A percentile compares a stretch with the other conserved stretches of the same genome.
phyloP scores from a whole-genome alignment of 176 grass and related monocot species.

The Oryza glumipatula region DNA sequence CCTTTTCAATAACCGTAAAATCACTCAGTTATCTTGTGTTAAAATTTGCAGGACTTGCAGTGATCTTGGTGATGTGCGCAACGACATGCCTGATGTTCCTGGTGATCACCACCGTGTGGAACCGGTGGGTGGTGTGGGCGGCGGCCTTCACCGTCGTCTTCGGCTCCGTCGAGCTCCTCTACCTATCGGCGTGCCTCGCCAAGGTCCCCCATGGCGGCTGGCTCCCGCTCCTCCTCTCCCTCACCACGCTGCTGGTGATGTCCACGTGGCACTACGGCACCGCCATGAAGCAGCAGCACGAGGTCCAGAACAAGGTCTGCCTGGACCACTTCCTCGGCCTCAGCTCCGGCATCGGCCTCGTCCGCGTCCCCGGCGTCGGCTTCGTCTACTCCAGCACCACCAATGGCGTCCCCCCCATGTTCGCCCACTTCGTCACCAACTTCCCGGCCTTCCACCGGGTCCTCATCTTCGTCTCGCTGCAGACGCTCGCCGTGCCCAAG shows the following conservation, averaged over 20 bases:
- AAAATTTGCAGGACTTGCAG: slow-evolving; percentile 60
- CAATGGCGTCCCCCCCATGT: slow-evolving; percentile 70
- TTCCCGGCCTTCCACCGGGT: slow-evolving; percentile 92
- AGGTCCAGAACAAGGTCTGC: slow-evolving; percentile 83
- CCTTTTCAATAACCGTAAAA: too few species aligned
- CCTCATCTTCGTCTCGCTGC: slow-evolving; percentile 73
- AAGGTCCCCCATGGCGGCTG: slow-evolving; percentile 82
- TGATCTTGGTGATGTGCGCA: slow-evolving; percentile 79
- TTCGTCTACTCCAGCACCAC: slow-evolving; percentile 68
- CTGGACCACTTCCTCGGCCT: slow-evolving; percentile 61
- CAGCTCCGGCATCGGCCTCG: slow-evolving; percentile 69
- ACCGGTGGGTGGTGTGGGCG: slow-evolving; percentile 42
- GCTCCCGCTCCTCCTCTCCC: slow-evolving; percentile 72
- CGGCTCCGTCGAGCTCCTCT: slow-evolving; percentile 73
- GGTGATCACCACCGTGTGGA: slow-evolving; percentile 81
- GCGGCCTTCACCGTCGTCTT: slow-evolving; percentile 65
- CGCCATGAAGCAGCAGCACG: slow-evolving; percentile 67
- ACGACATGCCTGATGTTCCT: slow-evolving; percentile 95
- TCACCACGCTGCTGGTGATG: slow-evolving; percentile 60
- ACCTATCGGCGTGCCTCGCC: slow-evolving; percentile 69
- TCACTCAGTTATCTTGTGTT: too few species aligned
- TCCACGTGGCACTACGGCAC: slow-evolving; percentile 93
- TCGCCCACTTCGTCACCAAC: slow-evolving; percentile 95
- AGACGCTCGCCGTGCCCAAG: slow-evolving; percentile 80
- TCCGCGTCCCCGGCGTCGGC: slow-evolving; percentile 73